Evolutionary conservation across 495 filamentous ascomycete species (phyloP).

Genomic region (Lichenothelia convexa): DNA sequence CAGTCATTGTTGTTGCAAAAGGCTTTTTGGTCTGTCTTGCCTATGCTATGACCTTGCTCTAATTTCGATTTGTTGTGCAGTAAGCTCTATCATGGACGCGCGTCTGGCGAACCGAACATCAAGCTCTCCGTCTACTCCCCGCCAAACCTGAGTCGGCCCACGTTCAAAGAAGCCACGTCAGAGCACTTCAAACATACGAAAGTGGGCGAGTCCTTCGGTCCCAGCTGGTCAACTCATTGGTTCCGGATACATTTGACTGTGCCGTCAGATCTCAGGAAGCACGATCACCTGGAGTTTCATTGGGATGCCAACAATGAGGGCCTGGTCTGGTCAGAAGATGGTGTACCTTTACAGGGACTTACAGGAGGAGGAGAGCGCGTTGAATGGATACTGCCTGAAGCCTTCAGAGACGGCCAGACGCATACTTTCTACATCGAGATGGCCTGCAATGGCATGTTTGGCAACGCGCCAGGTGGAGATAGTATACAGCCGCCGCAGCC

Average conservation of each 20-base stretch:
- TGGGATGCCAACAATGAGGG: constrained; percentile 93
- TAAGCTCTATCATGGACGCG: constrained; percentile 59
- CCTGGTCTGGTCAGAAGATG: constrained; percentile 74
- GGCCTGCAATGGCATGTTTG: constrained; percentile 98
- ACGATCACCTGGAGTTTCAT: constrained; percentile 72
- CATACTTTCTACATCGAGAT: constrained; percentile 92
- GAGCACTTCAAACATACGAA: constrained; percentile 59
- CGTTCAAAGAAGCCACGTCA: constrained; percentile 75
- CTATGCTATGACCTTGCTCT: background rate
- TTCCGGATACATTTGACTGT: constrained; percentile 67
- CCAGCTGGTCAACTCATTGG: constrained; percentile 98
- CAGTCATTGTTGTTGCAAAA: background rate
- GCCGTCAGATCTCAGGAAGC: constrained; percentile 48
- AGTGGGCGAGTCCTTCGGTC: constrained; percentile 68
- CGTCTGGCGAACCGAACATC: constrained; percentile 53
- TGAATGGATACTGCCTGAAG: constrained; percentile 76
- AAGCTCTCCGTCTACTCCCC: constrained; percentile 77
- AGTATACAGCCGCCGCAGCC: constrained; percentile 75
- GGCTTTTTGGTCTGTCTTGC: background rate
- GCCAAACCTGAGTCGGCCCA: constrained; percentile 57
- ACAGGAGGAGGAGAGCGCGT: constrained; percentile 79
- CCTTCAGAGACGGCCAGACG: constrained; percentile 63
- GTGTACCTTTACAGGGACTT: constrained; percentile 75
- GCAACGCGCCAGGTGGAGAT: constrained; percentile 71
- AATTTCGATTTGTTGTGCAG: constrained; percentile 16